These are phyloP conservation scores for Obelidium mucronatum DNA, from an alignment of 192 early-diverging fungal genomes.

Conservation along the genomic window DNA sequence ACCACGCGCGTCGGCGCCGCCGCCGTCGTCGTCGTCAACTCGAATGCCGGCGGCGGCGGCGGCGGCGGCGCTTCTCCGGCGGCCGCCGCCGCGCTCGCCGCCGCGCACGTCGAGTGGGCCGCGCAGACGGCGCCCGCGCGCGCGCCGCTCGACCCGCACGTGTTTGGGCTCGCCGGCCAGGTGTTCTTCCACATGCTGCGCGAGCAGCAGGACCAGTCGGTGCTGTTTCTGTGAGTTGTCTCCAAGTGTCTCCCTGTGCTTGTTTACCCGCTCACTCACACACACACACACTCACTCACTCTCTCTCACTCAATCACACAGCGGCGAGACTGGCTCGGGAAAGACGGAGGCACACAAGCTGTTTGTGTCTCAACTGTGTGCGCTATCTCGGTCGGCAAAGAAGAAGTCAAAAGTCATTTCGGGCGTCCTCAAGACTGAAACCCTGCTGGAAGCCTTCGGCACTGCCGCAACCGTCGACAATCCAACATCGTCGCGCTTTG, in stretches of 20 bases:
- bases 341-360: slow-evolving; percentile 80
- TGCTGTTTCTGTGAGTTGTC: slow-evolving; percentile 83
- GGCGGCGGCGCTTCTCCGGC: background rate
- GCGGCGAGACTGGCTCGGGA: slow-evolving; percentile 87
- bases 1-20: slow-evolving; percentile 66
- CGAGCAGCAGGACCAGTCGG: slow-evolving; percentile 89
- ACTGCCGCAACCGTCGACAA: slow-evolving; percentile 70
- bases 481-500: slow-evolving; percentile 74
- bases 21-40: slow-evolving; percentile 72
- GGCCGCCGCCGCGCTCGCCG: background rate
- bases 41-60: background rate
- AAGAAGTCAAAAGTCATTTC: slow-evolving; percentile 78
- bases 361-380: slow-evolving; percentile 74
- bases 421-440: slow-evolving; percentile 75
- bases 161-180: slow-evolving; percentile 81
- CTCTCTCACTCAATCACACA: slow-evolving; percentile 41
- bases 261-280: too few relatives aligned
- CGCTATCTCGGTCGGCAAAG: slow-evolving; percentile 76
- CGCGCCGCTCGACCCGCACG: slow-evolving; percentile 66
- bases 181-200: slow-evolving; percentile 90
- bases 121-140: background rate
- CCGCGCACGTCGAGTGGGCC: background rate
- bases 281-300: background rate
- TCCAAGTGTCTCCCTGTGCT: background rate
- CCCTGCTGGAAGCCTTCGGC: slow-evolving; percentile 82